Conservation (phyloP, 768 basidiomycete species). For the Tylopilus vinaceipallidus region DNA sequence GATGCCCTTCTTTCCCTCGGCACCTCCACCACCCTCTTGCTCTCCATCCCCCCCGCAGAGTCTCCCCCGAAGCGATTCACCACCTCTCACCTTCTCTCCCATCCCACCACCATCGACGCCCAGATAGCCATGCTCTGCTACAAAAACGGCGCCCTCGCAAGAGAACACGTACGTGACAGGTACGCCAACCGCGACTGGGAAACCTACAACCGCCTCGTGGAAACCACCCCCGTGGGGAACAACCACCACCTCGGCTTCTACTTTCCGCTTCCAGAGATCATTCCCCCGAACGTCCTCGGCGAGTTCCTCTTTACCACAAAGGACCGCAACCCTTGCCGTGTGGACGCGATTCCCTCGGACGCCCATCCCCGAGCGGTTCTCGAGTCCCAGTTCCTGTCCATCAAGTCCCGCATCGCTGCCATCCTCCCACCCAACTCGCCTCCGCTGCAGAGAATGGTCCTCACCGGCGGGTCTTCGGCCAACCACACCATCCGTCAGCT, state of each 20-base stretch:
- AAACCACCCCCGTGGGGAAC: neutral
- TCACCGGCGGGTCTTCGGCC: constrained; percentile 8
- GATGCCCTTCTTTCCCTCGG: constrained; percentile 7
- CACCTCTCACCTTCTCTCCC: constrained; percentile 8
- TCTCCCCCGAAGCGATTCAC: constrained; percentile 6
- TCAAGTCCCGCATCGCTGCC: constrained; percentile 9
- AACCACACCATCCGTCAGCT: constrained; percentile 10
- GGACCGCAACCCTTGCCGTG: neutral
- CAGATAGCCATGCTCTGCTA: constrained; percentile 11
- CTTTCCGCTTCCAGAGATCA: constrained; percentile 11
- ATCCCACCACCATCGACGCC: constrained; percentile 4
- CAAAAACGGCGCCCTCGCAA: constrained; percentile 10
- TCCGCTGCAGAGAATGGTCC: constrained; percentile 3
- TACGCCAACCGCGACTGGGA: constrained; percentile 1
- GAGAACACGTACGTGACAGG: constrained; percentile 7
- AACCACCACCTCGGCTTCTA: constrained; percentile 1
- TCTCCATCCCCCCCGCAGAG: constrained; percentile 6
- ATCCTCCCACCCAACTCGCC: constrained; percentile 6
- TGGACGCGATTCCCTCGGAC: constrained; percentile 3
- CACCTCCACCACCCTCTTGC: constrained; percentile 6
- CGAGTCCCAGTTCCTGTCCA: constrained; percentile 11
- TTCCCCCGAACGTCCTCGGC: constrained; percentile 5
- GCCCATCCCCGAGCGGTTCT: constrained; percentile 6
- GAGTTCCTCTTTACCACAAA: constrained; percentile 1
- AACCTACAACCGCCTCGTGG: constrained; percentile 2